phyloP scores from a whole-genome alignment of 176 grass and related monocot genomes.

The Saccharum officinarum region DNA sequence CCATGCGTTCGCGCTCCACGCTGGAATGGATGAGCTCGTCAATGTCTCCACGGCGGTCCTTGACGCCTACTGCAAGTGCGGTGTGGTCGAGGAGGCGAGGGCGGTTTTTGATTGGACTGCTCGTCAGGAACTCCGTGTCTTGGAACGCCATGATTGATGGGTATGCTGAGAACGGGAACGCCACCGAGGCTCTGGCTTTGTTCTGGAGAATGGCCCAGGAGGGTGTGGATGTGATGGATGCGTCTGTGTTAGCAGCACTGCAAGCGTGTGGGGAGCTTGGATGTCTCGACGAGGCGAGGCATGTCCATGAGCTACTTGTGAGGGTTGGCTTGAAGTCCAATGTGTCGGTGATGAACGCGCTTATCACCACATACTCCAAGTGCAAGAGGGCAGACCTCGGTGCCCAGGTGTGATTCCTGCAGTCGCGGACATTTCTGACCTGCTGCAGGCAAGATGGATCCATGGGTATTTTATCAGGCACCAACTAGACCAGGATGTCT shows the following conservation, averaged over 20 bases:
- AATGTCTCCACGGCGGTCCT: constrained; percentile 58
- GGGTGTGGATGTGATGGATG: constrained; percentile 47
- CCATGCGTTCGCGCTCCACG: constrained; percentile 45
- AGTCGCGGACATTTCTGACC: constrained; percentile 53
- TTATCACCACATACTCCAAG: constrained; percentile 69
- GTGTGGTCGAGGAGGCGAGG: constrained; percentile 25
- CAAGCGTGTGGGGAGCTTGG: constrained; percentile 60
- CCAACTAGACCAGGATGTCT: constrained; percentile 42
- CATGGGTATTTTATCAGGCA: constrained; percentile 60
- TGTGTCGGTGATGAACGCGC: constrained; percentile 54
- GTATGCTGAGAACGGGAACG: constrained; percentile 44
- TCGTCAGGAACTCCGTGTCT: constrained; percentile 42
- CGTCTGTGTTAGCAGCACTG: constrained; percentile 40
- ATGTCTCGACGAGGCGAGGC: constrained; percentile 44
- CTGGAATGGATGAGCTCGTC: constrained; percentile 36
- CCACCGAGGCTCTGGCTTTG: constrained; percentile 35
- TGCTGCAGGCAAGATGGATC: constrained; percentile 63
- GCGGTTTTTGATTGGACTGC: constrained; percentile 37
- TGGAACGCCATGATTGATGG: constrained; percentile 70
- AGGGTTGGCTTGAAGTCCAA: constrained; percentile 38
- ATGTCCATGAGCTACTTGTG: constrained; percentile 45
- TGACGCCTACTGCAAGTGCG: constrained; percentile 60
- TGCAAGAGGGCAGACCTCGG: constrained; percentile 61
- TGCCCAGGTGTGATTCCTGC: constrained; percentile 44
- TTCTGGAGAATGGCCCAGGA: constrained; percentile 54